Base-by-base conservation (phyloP, 768 basidiomycete genomes). In the Mycena albidolilacea region DNA sequence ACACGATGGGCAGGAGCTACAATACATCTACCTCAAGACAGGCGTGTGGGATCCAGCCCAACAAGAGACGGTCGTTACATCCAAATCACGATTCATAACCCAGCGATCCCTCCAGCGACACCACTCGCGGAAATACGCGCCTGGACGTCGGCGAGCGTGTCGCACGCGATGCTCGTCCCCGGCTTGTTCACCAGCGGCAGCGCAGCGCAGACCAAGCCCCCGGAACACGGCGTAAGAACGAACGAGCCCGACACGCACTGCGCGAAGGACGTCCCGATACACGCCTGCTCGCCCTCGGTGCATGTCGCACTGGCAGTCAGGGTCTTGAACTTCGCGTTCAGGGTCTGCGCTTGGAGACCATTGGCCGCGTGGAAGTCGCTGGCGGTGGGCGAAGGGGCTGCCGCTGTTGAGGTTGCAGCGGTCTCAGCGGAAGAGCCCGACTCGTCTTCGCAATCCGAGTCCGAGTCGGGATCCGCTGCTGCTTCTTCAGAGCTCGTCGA, bases 201-300 rank as follows among this genome's bases (percentile, higher is more conserved):
- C 17, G 84, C 84, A n/a, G 80, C 80, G 67, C 86, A 87, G 37
- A 77, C 79, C n/a, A 80, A 72, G 8, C 78, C 75, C 4, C 64
- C 75, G 0, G 76, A 79, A 67, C 84, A 85, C 17, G 77, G 61
- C 7, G 79, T 81, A 35, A 76, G 71, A 30, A 77, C 79, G 72
- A 83, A 85, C 57, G 78, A 76, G 48, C 88, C 88, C 41, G 76
- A 78, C 23, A 85, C 87, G 73, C 90, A 90, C 72, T 87, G 87
- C 5, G 89, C 88, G 50, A 91, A 86, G 9, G 80, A 70, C 41
- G 76, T 77, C 64, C 79, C 74, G 19, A 89, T 74, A 73, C 90
- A 90, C 1, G 87, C 89, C 30, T 82, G 74, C 35, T 84, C 80
- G n/a, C 87, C 85, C 58, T 73, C 81, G 3, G 79, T 81, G 79